A percentile compares a stretch with the other conserved stretches of the same genome.
phyloP scores from a whole-genome alignment of 1,139 yeast genomes.

The Candida pseudocylindracea region DNA sequence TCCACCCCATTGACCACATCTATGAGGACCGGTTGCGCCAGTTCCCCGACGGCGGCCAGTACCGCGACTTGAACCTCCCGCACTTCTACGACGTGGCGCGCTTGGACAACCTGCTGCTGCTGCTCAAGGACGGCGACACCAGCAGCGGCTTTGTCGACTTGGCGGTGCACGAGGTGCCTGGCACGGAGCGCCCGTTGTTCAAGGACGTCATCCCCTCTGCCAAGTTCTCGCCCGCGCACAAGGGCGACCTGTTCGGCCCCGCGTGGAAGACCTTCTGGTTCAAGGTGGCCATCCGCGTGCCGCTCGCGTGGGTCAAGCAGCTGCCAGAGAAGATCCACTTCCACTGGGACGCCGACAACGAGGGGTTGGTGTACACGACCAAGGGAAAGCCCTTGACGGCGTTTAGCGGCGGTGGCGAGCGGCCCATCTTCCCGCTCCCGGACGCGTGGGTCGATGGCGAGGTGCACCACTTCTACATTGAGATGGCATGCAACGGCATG shows the following conservation, averaged over 20 bases:
- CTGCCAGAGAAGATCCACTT: constrained; percentile 27
- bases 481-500: constrained; percentile 89
- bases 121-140: constrained; percentile 10
- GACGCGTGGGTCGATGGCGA: constrained; percentile 17
- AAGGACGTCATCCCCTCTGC: constrained; percentile 19
- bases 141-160: constrained; percentile 20
- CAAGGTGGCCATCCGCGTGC: constrained; percentile 37
- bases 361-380: constrained; percentile 54
- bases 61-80: constrained; percentile 51
- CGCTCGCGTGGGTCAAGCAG: constrained; percentile 29
- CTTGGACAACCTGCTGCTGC: neutral
- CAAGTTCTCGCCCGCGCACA: constrained; percentile 25
- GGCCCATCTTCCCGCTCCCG: constrained; percentile 56
- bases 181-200: constrained; percentile 55
- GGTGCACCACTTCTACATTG: constrained; percentile 45
- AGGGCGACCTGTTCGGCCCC: constrained; percentile 77
- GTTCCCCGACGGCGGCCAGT: constrained; percentile 62
- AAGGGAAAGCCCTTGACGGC: constrained; percentile 62
- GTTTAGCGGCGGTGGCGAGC: constrained; percentile 58
- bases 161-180: constrained; percentile 45
- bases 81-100: constrained; percentile 50
- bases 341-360: constrained; percentile 77
- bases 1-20: constrained; percentile 63
- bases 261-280: constrained; percentile 98
- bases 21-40: constrained; percentile 67